Percentiles rank a stretch among this genome's conserved stretches.
Conservation (phyloP, 805 yeast genomes). For the Yueomyces sinensis region DNA sequence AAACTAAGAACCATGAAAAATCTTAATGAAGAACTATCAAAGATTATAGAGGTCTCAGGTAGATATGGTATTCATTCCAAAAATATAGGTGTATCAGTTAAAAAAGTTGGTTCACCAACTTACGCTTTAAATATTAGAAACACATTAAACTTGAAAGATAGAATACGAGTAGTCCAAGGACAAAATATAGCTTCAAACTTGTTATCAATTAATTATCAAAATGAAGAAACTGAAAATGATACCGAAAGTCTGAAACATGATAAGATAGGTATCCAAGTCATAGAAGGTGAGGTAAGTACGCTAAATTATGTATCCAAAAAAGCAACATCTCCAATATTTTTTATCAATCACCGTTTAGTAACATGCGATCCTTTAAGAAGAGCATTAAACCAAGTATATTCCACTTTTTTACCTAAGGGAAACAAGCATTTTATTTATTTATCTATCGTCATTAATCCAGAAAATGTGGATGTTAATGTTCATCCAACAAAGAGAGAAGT, state of each 20-base stretch:
- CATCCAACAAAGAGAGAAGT: slow-evolving; percentile 96
- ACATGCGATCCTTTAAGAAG: slow-evolving; percentile 67
- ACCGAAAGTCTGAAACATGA: slow-evolving; percentile 2
- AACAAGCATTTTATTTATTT: slow-evolving; percentile 65
- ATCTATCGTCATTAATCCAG: slow-evolving; percentile 51
- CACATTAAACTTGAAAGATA: slow-evolving; percentile 38
- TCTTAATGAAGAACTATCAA: slow-evolving; percentile 59
- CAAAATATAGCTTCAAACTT: slow-evolving; percentile 52
- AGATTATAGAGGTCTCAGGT: slow-evolving; percentile 71
- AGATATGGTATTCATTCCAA: slow-evolving; percentile 67
- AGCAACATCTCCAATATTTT: slow-evolving; percentile 54
- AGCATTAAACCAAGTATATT: slow-evolving; percentile 49
- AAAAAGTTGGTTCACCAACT: slow-evolving; percentile 64
- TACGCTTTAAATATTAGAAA: slow-evolving; percentile 50
- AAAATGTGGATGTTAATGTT: slow-evolving; percentile 77
- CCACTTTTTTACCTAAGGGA: slow-evolving; percentile 65
- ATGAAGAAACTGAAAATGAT: slow-evolving; percentile 4
- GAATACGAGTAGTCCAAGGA: slow-evolving; percentile 68
- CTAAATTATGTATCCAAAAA: slow-evolving; percentile 60
- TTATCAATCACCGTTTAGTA: slow-evolving; percentile 77
- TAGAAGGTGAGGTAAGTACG: slow-evolving; percentile 52
- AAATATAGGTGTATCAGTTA: slow-evolving; percentile 64
- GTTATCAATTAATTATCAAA: slow-evolving; percentile 29
- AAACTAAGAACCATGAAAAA: slow-evolving; percentile 54
- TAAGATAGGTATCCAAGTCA: slow-evolving; percentile 37